Evolutionary conservation across 83 land plant species (phyloP), one percentile per base, ranked within the genome.

Genomic region (Thuja plicata): DNA sequence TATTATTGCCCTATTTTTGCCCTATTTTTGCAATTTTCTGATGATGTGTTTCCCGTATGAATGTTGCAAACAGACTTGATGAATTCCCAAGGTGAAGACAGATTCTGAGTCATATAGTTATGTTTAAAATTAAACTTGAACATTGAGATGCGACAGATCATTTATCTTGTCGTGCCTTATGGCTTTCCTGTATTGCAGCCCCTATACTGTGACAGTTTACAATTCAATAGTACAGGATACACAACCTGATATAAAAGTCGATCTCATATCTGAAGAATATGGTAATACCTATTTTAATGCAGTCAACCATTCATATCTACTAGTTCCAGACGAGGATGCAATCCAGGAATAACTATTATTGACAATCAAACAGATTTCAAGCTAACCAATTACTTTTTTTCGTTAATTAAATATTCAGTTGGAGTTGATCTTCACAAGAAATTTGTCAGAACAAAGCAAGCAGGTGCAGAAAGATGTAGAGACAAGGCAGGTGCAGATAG

Each of bases 261-360:
- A 94, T 89, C 94, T 98, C 46, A 93, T 97, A 35, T 96, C 94
- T 92, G 98, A 98, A 91, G 94, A 96, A 78, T 94, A 92, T 90
- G 94, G 99, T 98, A 92, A 91, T 80, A 55, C 34, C n/a, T 82
- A 62, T 77, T 83, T 19, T 54, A 66, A 87, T 46, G 66, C 11
- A 87, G 80, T 21, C 30, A 62, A 34, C 80, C 55, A 30, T 52
- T 40, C 71, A 50, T 35, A 30, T 35, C 79, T n/a, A 19, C 30
- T 74, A 32, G 45, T 19, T 50, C 86, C 16, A 19, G 38, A 88
- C n/a, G 32, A 34, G 5, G n/a, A 35, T 10, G 85, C 85, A 43
- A 45, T 83, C 32, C 85, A 83, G 0, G 55, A 46, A 83, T 46
- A 54, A 15, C 17, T 15, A 54, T 30, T 27, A 83, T 41, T 32